A percentile compares a stretch with the other conserved stretches of the same genome.
These are phyloP conservation scores for Candida odintsovae DNA, from an alignment of 805 yeast species.

Conservation along the genomic window DNA sequence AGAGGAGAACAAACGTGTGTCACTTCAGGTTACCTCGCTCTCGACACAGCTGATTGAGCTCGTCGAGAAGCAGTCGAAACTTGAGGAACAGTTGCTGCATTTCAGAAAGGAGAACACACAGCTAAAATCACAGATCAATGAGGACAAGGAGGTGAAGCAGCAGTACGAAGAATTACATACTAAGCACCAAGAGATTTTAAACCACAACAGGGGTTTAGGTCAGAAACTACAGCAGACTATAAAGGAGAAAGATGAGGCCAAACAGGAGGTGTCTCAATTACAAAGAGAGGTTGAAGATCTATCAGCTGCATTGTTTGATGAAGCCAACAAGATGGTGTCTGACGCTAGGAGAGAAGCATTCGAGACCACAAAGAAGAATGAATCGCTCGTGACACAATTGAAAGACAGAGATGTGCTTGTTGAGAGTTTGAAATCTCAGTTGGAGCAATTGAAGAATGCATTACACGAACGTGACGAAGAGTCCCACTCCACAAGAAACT, in stretches of 20 bases:
- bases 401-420: slow-evolving; percentile 67
- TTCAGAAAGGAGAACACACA: slow-evolving; percentile 32
- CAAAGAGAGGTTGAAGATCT: slow-evolving; percentile 76
- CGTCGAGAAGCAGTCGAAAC: slow-evolving; percentile 47
- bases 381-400: slow-evolving; percentile 45
- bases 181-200: slow-evolving; percentile 28
- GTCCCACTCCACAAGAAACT: slow-evolving; percentile 11
- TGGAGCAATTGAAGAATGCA: slow-evolving; percentile 56
- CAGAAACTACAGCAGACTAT: slow-evolving; percentile 25
- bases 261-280: slow-evolving; percentile 51
- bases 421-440: slow-evolving; percentile 59
- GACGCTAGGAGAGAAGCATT: slow-evolving; percentile 67
- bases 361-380: slow-evolving; percentile 52
- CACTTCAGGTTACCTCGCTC: slow-evolving; percentile 48
- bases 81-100: slow-evolving; percentile 43
- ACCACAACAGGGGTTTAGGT: slow-evolving; percentile 28
- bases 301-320: slow-evolving; percentile 70
- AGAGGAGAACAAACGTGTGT: slow-evolving; percentile 38
- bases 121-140: slow-evolving; percentile 21
- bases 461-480: slow-evolving; percentile 44
- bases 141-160: slow-evolving; percentile 16
- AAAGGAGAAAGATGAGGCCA: slow-evolving; percentile 42
- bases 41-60: slow-evolving; percentile 59
- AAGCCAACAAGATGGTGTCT: slow-evolving; percentile 81
- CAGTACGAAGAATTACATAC: slow-evolving; percentile 27